Conservation (phyloP, 345 rosid genomes). For the Conringia planisiliqua region DNA sequence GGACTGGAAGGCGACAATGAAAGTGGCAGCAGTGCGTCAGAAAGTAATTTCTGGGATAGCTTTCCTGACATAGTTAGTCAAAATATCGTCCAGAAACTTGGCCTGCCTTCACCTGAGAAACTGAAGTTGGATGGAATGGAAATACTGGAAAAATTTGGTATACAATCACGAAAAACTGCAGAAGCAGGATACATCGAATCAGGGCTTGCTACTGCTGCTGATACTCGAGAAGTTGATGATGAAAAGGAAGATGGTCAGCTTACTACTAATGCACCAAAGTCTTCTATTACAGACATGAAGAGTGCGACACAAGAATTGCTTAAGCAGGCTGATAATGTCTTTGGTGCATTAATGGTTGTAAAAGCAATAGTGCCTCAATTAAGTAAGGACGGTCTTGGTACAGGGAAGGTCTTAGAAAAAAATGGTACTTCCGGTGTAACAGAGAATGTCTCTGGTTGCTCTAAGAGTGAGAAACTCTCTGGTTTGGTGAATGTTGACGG, state of each 20-base stretch:
- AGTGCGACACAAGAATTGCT: conserved; percentile 75
- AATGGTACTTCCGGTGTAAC: conserved; percentile 22
- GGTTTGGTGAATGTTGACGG: conserved; percentile 35
- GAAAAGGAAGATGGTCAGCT: conserved; percentile 39
- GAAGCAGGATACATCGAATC: conserved; percentile 77
- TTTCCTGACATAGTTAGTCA: conserved; percentile 56
- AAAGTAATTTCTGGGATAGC: conserved; percentile 63
- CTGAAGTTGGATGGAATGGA: conserved; percentile 77
- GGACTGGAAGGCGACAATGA: conserved; percentile 33
- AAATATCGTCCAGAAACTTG: conserved; percentile 69
- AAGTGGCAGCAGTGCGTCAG: conserved; percentile 36
- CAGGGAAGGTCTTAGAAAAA: conserved; percentile 28
- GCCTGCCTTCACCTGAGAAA: conserved; percentile 57
- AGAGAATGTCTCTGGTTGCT: conserved; percentile 23
- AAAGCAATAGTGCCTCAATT: conserved; percentile 68
- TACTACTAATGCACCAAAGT: conserved; percentile 35
- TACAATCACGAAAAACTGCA: conserved; percentile 69
- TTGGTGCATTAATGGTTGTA: conserved; percentile 89
- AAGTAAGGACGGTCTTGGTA: conserved; percentile 43
- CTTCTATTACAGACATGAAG: conserved; percentile 77
- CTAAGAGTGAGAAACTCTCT: conserved; percentile 39
- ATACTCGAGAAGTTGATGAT: conserved; percentile 39
- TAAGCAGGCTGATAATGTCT: conserved; percentile 77
- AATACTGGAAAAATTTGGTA: conserved; percentile 59
- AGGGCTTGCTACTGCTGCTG: conserved; percentile 74